phyloP scores from a whole-genome alignment of 805 yeast species.

The Saccharomycopsis synnaedendra region DNA sequence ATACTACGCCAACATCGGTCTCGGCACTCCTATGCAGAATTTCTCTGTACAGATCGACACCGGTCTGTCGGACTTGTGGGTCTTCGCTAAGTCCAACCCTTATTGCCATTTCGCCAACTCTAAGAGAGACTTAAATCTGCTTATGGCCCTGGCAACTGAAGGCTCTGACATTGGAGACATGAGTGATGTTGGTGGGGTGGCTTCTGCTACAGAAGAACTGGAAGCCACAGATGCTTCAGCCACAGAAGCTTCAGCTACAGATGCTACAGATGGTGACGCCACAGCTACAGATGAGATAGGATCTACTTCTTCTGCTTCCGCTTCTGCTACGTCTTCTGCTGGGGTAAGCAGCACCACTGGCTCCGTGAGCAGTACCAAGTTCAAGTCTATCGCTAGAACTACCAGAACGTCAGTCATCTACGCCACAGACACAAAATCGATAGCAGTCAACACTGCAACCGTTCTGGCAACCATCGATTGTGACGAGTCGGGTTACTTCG shows the following conservation, averaged over 20 bases:
- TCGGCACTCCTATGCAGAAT: constrained; percentile 28
- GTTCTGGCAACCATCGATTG: constrained; percentile 2
- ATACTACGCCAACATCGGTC: constrained; percentile 31
- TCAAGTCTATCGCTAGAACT: not conserved
- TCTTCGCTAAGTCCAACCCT: constrained; percentile 15
- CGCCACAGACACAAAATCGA: not conserved
- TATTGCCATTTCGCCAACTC: constrained; percentile 1
- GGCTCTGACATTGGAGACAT: not conserved
- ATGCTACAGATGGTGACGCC: not conserved
- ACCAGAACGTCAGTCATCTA: not conserved
- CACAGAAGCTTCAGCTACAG: not conserved
- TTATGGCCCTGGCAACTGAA: not conserved
- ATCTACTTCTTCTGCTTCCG: not conserved
- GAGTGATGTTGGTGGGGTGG: constrained; percentile 1
- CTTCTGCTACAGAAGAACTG: not conserved
- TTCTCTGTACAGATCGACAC: constrained; percentile 36
- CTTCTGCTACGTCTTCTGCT: constrained; percentile 4
- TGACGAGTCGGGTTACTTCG: constrained; percentile 25
- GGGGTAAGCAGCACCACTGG: not conserved
- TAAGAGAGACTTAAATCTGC: not conserved
- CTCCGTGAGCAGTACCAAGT: not conserved
- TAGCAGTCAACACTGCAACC: constrained; percentile 1
- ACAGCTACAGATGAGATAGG: not conserved
- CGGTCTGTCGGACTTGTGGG: constrained; percentile 41
- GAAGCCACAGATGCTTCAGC: too few relatives aligned